These are phyloP conservation scores for Candida nanaspora DNA, from an alignment of 805 yeast genomes.

Conservation along the genomic window DNA sequence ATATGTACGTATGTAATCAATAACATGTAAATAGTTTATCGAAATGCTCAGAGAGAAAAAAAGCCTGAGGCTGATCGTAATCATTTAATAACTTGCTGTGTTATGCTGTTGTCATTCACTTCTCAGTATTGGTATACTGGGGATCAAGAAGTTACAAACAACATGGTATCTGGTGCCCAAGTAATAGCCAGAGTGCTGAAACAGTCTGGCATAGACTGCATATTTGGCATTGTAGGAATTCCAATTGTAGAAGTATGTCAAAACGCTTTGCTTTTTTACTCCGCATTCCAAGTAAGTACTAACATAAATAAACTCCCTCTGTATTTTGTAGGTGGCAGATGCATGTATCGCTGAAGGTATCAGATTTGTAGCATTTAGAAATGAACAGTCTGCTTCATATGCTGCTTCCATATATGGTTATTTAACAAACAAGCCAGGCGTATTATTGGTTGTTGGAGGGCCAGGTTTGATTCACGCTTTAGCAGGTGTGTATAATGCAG, in stretches of 20 bases:
- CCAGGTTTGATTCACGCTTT: conserved; percentile 66
- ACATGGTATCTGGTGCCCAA: conserved; percentile 35
- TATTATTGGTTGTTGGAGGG: conserved; percentile 65
- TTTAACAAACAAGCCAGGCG: conserved; percentile 58
- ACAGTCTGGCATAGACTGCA: conserved; percentile 43
- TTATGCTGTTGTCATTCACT: too few relatives aligned
- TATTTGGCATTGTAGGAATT: conserved; percentile 70
- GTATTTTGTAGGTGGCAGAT: conserved; percentile 53
- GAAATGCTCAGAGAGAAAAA: too few relatives aligned
- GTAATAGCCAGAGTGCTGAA: conserved; percentile 42
- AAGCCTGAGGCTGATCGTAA: too few relatives aligned
- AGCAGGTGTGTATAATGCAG: conserved; percentile 60
- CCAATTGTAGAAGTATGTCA: conserved; percentile 55
- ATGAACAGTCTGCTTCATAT: conserved; percentile 69
- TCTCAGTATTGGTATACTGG: too few relatives aligned
- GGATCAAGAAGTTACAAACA: too few relatives aligned
- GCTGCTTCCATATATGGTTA: conserved; percentile 72
- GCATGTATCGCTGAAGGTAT: conserved; percentile 48
- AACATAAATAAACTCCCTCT: too few relatives aligned
- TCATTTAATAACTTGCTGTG: too few relatives aligned
- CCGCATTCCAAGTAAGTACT: too few relatives aligned
- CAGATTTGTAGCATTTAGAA: conserved; percentile 52
- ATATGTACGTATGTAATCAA: too few relatives aligned
- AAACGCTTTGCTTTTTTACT: too few relatives aligned
- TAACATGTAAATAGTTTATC: background rate